A percentile compares a stretch with the other conserved stretches of the same genome.
Conservation (phyloP, 2,329 filamentous ascomycete species). For the Chaetomium sp. region DNA sequence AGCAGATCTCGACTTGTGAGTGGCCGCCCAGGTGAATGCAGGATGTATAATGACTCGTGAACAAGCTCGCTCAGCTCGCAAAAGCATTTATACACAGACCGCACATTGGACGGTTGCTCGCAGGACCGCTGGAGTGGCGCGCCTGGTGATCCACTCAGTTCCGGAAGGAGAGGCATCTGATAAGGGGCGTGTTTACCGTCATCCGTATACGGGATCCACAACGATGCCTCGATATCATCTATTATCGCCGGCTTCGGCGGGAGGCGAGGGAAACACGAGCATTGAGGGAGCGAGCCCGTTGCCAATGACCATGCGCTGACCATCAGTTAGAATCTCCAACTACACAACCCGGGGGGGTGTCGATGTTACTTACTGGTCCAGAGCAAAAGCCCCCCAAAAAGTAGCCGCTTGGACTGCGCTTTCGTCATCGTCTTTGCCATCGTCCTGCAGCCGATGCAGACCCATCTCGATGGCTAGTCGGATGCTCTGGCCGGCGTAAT, state of each 20-base stretch:
- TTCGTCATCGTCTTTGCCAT: constrained; percentile 54
- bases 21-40: constrained; percentile 69
- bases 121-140: constrained; percentile 57
- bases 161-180: background rate
- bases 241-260: constrained; percentile 64
- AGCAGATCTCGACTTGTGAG: constrained; percentile 66
- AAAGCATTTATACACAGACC: constrained; percentile 68
- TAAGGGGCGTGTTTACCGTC: constrained; percentile 48
- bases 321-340: constrained; percentile 30
- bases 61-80: constrained; percentile 74
- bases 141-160: constrained; percentile 42
- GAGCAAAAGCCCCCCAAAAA: constrained; percentile 64
- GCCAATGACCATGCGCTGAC: constrained; percentile 65
- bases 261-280: constrained; percentile 58
- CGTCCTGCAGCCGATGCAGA: constrained; percentile 57
- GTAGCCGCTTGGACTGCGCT: constrained; percentile 61
- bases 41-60: constrained; percentile 69
- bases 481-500: constrained; percentile 71
- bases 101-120: constrained; percentile 67
- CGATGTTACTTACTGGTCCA: constrained; percentile 58
- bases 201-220: constrained; percentile 62
- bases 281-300: constrained; percentile 63
- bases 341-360: background rate
- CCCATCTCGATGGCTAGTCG: constrained; percentile 73
- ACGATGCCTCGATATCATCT: constrained; percentile 59